Percentiles rank a stretch among this genome's conserved stretches.
These are phyloP conservation scores for Yamadazyma phyllophila DNA, from an alignment of 805 yeast genomes.

Conservation along the genomic window DNA sequence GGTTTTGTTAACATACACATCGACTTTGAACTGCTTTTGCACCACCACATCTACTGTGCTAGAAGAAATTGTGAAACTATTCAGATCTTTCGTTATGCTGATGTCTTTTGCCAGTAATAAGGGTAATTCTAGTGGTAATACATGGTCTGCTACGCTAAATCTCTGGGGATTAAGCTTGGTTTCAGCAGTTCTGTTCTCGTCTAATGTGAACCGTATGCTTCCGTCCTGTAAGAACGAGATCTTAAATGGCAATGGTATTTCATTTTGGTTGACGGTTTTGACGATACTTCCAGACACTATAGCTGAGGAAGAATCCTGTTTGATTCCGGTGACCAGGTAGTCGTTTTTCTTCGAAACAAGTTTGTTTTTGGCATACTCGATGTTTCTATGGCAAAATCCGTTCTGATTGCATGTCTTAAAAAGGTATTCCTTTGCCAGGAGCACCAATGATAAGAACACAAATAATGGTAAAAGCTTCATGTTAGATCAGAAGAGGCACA, in stretches of 20 bases:
- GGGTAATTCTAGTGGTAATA: neutral
- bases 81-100: neutral
- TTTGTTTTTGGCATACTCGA: slow-evolving; percentile 52
- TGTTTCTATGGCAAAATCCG: slow-evolving; percentile 81
- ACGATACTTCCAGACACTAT: slow-evolving; percentile 8
- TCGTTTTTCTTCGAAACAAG: neutral
- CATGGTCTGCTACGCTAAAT: slow-evolving; percentile 48
- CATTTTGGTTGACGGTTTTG: slow-evolving; percentile 3
- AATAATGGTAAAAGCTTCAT: slow-evolving; percentile 1
- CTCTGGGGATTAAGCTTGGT: slow-evolving; percentile 41
- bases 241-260: slow-evolving; percentile 51
- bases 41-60: neutral
- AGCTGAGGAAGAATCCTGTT: slow-evolving; percentile 2
- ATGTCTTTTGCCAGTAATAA: slow-evolving; percentile 23
- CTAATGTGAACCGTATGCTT: slow-evolving; percentile 59
- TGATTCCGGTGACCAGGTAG: slow-evolving; percentile 1
- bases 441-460: slow-evolving; percentile 5
- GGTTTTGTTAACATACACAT: slow-evolving; percentile 43
- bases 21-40: slow-evolving; percentile 8
- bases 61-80: neutral
- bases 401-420: slow-evolving; percentile 77
- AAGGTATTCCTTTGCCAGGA: slow-evolving; percentile 57
- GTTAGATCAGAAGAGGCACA: neutral
- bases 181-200: slow-evolving; percentile 50
- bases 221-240: slow-evolving; percentile 56